Conservation (phyloP, 345 rosid species). For the Melastoma malabathricum region DNA sequence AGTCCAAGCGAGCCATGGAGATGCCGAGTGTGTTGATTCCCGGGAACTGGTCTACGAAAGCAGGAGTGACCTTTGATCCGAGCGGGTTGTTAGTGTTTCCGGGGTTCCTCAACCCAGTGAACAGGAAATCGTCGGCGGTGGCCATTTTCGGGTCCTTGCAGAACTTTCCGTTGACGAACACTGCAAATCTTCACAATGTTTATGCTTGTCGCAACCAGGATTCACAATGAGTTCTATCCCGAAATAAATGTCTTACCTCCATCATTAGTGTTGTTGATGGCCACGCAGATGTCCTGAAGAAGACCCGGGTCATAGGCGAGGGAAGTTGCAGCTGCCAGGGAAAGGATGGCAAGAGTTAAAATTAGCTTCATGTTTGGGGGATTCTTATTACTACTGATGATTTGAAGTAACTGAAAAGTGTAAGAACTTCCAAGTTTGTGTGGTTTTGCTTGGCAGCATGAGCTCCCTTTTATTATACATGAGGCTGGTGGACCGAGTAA, state of each 20-base stretch:
- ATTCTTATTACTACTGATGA: no score
- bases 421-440: no score
- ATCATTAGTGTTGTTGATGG: neutral
- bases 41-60: neutral
- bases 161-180: constrained; percentile 8
- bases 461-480: no score
- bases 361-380: no score
- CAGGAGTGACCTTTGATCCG: constrained; percentile 5
- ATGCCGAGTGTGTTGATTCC: constrained; percentile 14
- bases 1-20: constrained; percentile 9
- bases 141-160: constrained; percentile 8
- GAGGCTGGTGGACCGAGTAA: no score
- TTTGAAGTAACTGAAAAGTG: no score
- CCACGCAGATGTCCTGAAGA: constrained; percentile 1
- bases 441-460: no score
- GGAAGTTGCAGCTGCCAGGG: no score
- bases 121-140: constrained; percentile 6
- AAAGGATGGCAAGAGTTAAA: no score
- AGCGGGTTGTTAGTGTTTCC: constrained; percentile 4
- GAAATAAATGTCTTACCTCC: neutral
- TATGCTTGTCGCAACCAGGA: accelerated
- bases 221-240: neutral
- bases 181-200: neutral
- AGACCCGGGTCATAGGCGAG: neutral
- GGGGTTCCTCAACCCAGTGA: constrained; percentile 1